phyloP scores from a whole-genome alignment of 1,139 yeast genomes.

The Dujonia santamariae region DNA sequence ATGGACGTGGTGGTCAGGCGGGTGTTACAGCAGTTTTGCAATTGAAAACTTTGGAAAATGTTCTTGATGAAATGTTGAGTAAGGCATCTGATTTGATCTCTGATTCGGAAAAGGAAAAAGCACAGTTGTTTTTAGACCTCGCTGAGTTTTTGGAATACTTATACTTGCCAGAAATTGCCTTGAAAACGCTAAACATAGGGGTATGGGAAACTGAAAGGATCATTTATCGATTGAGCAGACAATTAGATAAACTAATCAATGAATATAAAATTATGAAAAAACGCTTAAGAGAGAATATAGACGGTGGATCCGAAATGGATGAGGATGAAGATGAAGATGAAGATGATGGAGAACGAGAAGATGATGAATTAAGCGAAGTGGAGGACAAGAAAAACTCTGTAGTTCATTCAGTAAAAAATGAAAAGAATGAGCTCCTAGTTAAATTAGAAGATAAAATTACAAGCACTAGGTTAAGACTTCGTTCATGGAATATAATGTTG shows the following conservation, averaged over 20 bases:
- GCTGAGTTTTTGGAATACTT: constrained; percentile 64
- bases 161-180: constrained; percentile 49
- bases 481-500: constrained; percentile 55
- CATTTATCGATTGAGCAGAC: constrained; percentile 18
- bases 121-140: constrained; percentile 43
- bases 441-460: constrained; percentile 24
- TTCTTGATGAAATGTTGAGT: constrained; percentile 60
- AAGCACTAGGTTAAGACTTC: constrained; percentile 25
- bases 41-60: constrained; percentile 63
- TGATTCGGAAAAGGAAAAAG: constrained; percentile 46
- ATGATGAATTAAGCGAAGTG: constrained; percentile 21
- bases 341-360: constrained; percentile 16
- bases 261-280: constrained; percentile 12
- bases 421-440: constrained; percentile 18
- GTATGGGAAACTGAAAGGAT: constrained; percentile 34
- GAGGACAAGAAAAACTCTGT: constrained; percentile 11
- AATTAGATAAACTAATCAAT: constrained; percentile 15
- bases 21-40: constrained; percentile 24
- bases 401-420: constrained; percentile 7
- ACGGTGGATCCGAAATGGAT: constrained; percentile 8
- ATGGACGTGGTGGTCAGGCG: constrained; percentile 4
- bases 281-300: constrained; percentile 10
- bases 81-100: constrained; percentile 49
- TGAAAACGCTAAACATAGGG: constrained; percentile 38
- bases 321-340: constrained; percentile 11